Percentiles rank a stretch among this genome's conserved stretches.
These are phyloP conservation scores for Penicillium sp. DNA, from an alignment of 2,329 filamentous ascomycete species.

Conservation along the genomic window DNA sequence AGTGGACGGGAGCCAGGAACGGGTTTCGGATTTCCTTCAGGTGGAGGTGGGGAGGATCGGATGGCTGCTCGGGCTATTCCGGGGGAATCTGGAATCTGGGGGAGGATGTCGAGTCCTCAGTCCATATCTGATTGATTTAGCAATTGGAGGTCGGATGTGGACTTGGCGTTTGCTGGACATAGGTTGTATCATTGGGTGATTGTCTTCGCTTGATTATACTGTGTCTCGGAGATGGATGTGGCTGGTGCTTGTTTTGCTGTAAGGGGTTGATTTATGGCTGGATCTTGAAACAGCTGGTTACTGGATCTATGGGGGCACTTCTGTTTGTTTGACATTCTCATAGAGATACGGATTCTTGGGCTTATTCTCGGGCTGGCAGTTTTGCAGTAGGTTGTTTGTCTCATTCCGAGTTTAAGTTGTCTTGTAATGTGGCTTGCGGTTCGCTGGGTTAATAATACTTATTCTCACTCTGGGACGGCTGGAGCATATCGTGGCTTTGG, in stretches of 20 bases:
- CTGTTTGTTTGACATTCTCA: too few relatives aligned
- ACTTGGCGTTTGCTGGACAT: background rate
- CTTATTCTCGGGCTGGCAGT: too few relatives aligned
- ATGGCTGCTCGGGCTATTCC: slow-evolving; percentile 6
- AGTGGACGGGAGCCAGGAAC: background rate
- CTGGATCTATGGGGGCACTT: too few relatives aligned
- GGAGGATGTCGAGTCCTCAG: background rate
- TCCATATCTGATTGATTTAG: slow-evolving; percentile 12
- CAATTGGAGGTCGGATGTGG: background rate
- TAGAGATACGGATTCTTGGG: too few relatives aligned
- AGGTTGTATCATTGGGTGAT: background rate
- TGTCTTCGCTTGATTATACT: background rate
- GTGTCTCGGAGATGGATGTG: background rate
- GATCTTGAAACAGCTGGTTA: background rate
- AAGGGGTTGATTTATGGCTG: background rate
- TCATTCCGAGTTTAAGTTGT: too few relatives aligned
- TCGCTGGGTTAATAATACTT: too few relatives aligned
- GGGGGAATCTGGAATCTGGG: background rate
- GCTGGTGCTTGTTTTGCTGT: background rate
- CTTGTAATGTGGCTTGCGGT: too few relatives aligned
- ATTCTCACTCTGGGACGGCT: too few relatives aligned
- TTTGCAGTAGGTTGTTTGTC: too few relatives aligned
- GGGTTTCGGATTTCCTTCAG: too few relatives aligned
- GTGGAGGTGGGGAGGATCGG: slow-evolving; percentile 4
- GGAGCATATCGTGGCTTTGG: too few relatives aligned